Evolutionary conservation across 805 yeast species (phyloP).

Genomic region (Saccharomyces mikatae): DNA sequence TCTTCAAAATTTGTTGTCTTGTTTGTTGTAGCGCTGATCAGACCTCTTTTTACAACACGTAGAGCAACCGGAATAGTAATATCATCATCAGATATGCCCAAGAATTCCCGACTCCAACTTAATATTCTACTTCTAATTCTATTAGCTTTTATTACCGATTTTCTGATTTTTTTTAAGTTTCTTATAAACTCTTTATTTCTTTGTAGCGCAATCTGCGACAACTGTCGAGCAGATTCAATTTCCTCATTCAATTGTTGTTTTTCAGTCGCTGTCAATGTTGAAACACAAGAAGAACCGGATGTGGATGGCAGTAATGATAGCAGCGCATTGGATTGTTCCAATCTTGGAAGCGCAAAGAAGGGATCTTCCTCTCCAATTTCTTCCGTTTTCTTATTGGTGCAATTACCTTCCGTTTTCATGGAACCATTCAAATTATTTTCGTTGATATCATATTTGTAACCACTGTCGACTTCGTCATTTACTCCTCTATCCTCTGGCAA

Average conservation of each 20-base stretch:
- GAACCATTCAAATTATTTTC: constrained; percentile 1
- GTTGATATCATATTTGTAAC: constrained; percentile 1
- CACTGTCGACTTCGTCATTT: constrained; percentile 8
- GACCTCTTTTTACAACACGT: constrained; percentile 30
- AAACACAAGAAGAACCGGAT: neutral
- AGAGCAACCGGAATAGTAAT: constrained; percentile 33
- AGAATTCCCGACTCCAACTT: constrained; percentile 82
- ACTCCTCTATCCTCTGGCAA: constrained; percentile 20
- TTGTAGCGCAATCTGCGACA: constrained; percentile 71
- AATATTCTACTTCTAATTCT: constrained; percentile 60
- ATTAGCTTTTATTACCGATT: constrained; percentile 71
- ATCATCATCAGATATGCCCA: constrained; percentile 49
- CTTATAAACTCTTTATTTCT: constrained; percentile 81
- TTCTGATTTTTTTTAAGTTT: constrained; percentile 63
- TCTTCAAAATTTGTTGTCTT: constrained; percentile 8
- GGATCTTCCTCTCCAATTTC: constrained; percentile 39
- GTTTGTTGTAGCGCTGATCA: constrained; percentile 31
- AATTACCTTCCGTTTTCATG: constrained; percentile 14
- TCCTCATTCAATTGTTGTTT: constrained; percentile 34
- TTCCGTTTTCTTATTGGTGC: constrained; percentile 13
- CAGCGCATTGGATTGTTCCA: constrained; percentile 19
- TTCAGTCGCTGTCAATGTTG: constrained; percentile 7
- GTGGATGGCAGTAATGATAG: constrained; percentile 8
- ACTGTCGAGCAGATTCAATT: constrained; percentile 64
- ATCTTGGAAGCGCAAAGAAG: constrained; percentile 57